These are phyloP conservation scores for Leccinum barrowsii DNA, from an alignment of 768 basidiomycete genomes.

Conservation along the genomic window DNA sequence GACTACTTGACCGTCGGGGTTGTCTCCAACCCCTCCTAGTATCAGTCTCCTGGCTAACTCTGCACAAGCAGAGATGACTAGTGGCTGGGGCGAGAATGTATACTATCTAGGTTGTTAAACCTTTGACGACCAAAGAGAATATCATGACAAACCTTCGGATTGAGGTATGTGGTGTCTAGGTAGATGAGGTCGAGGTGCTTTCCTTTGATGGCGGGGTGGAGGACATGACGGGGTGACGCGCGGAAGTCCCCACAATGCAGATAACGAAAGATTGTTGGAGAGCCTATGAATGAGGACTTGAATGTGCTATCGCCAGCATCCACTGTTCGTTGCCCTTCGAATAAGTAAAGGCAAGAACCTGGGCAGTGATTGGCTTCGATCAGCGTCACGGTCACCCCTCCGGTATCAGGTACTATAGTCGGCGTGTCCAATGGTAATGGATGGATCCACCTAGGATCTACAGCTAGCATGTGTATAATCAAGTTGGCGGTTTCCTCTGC, in stretches of 20 bases:
- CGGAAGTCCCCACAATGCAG: slow-evolving; percentile 95
- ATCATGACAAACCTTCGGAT: slow-evolving; percentile 62
- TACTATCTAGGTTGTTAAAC: slow-evolving; percentile 47
- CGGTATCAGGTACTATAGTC: slow-evolving; percentile 72
- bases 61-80: slow-evolving; percentile 90
- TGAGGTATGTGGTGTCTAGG: slow-evolving; percentile 93
- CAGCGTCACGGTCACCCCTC: slow-evolving; percentile 84
- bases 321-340: slow-evolving; percentile 87
- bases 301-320: slow-evolving; percentile 83
- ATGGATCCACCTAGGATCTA: slow-evolving; percentile 86
- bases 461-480: slow-evolving; percentile 86
- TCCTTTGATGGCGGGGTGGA: slow-evolving; percentile 79
- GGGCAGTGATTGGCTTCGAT: slow-evolving; percentile 99
- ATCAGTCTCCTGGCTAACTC: slow-evolving; percentile 66
- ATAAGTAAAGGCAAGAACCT: slow-evolving; percentile 91
- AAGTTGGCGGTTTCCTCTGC: slow-evolving; percentile 82
- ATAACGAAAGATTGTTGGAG: slow-evolving; percentile 72
- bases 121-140: neutral
- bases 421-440: slow-evolving; percentile 80
- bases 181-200: slow-evolving; percentile 87
- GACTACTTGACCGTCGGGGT: slow-evolving; percentile 21
- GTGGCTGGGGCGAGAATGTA: slow-evolving; percentile 92
- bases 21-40: slow-evolving; percentile 34
- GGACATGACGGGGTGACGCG: slow-evolving; percentile 82
- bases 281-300: slow-evolving; percentile 69